Percentiles rank a stretch among this genome's conserved stretches.
Evolutionary conservation across 768 basidiomycete species (phyloP).

Genomic region (Rhizopogon vesiculosus): DNA sequence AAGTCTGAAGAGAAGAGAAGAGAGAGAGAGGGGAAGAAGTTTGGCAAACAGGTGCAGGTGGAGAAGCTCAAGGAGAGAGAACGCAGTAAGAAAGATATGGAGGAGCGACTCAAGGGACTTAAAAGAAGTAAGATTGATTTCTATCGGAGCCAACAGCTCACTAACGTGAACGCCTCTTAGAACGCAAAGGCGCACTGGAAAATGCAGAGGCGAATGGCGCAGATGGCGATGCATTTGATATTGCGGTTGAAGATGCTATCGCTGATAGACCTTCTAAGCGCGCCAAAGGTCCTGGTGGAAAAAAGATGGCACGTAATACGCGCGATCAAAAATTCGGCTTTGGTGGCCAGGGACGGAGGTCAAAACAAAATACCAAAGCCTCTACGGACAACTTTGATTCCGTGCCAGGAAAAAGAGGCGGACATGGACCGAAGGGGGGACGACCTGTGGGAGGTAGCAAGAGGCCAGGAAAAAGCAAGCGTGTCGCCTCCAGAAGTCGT

Average conservation of each 20-base stretch:
- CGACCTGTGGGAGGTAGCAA: conserved; percentile 33
- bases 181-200: conserved; percentile 80
- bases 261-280: conserved; percentile 64
- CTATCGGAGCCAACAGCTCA: neutral
- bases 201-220: conserved; percentile 47
- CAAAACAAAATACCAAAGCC: conserved; percentile 78
- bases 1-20: conserved; percentile 87
- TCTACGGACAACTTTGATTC: conserved; percentile 74
- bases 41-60: conserved; percentile 94
- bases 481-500: conserved; percentile 38
- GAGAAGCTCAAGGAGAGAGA: conserved; percentile 93
- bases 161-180: conserved; percentile 32
- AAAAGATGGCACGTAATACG: conserved; percentile 47
- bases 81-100: conserved; percentile 86
- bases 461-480: conserved; percentile 57
- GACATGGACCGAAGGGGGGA: conserved; percentile 26
- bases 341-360: conserved; percentile 60
- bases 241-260: conserved; percentile 88
- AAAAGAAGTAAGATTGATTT: conserved; percentile 71
- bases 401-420: conserved; percentile 27
- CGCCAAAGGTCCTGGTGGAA: conserved; percentile 24
- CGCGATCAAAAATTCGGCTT: conserved; percentile 84
- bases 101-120: conserved; percentile 77
- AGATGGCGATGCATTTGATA: conserved; percentile 70
- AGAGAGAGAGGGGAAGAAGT: conserved; percentile 95